phyloP scores from a whole-genome alignment of 1,284 basidiomycete species.

The Wallemia hederae region DNA sequence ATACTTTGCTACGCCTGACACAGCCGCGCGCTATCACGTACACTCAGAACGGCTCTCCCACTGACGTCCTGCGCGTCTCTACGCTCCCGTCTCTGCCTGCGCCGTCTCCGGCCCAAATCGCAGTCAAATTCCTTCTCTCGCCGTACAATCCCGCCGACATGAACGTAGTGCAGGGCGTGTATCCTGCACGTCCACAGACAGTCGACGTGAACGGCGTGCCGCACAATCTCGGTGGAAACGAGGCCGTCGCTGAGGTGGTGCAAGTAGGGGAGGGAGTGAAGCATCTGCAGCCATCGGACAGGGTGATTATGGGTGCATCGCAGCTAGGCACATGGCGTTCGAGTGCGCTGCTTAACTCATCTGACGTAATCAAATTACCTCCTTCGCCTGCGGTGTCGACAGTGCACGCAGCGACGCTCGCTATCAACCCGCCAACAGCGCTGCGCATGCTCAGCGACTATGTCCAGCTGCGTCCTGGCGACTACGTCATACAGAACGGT shows the following conservation, averaged over 20 bases:
- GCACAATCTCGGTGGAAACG: slow-evolving; percentile 35
- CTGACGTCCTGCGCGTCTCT: slow-evolving; percentile 25
- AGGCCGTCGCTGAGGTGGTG: slow-evolving; percentile 38
- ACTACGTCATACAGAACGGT: slow-evolving; percentile 55
- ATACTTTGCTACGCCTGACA: too few relatives aligned
- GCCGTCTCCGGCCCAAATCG: slow-evolving; percentile 23
- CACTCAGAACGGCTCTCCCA: slow-evolving; percentile 27
- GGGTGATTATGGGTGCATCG: slow-evolving; percentile 37
- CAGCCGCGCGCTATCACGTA: slow-evolving; percentile 31
- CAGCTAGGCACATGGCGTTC: slow-evolving; percentile 54
- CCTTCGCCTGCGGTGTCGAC: slow-evolving; percentile 21
- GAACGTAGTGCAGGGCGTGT: slow-evolving; percentile 52
- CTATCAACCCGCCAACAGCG: slow-evolving; percentile 53
- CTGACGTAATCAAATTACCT: slow-evolving; percentile 34
- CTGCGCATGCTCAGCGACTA: slow-evolving; percentile 49
- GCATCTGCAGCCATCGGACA: slow-evolving; percentile 28
- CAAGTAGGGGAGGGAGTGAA: slow-evolving; percentile 21
- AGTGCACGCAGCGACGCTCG: slow-evolving; percentile 40
- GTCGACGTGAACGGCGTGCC: slow-evolving; percentile 9
- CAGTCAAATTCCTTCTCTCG: slow-evolving; percentile 37
- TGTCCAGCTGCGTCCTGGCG: slow-evolving; percentile 28
- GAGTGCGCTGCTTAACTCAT: slow-evolving; percentile 23
- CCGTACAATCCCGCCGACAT: slow-evolving; percentile 49
- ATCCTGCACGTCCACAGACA: slow-evolving; percentile 32
- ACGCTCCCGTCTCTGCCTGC: slow-evolving; percentile 26